Conservation (phyloP, 2,329 filamentous ascomycete species). For the Dactylellina haptotyla region DNA sequence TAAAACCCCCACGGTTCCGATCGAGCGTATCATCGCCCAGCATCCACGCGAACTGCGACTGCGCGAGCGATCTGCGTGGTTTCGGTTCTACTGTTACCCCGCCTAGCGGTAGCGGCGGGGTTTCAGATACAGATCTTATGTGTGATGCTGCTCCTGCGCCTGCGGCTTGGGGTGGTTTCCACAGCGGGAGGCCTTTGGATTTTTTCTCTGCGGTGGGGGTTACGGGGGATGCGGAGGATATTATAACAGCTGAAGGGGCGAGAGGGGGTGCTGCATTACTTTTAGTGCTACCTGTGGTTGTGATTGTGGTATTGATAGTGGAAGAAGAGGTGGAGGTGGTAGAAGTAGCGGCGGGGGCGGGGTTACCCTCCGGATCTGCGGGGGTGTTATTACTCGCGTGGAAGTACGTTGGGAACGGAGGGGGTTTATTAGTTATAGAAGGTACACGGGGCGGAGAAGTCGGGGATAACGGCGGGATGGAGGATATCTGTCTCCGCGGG, state of each 20-base stretch:
- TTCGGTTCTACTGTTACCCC: not conserved
- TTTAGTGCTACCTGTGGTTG: not conserved
- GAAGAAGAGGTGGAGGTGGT: not conserved
- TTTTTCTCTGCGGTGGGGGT: constrained; percentile 6
- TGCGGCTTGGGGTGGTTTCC: constrained; percentile 33
- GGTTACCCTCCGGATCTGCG: too few species aligned
- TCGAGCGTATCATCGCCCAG: constrained; percentile 56
- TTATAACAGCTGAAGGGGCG: constrained; percentile 9
- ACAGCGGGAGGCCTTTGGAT: constrained; percentile 22
- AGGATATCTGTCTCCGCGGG: not conserved
- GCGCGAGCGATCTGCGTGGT: constrained; percentile 56
- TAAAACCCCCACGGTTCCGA: constrained; percentile 55
- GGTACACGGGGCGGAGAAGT: not conserved
- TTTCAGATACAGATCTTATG: constrained; percentile 23
- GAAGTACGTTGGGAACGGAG: constrained; percentile 49
- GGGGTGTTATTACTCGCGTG: not conserved
- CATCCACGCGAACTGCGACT: constrained; percentile 59
- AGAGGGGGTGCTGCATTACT: too few species aligned
- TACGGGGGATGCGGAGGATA: not conserved
- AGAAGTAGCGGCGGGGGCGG: not conserved
- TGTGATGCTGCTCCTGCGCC: not conserved
- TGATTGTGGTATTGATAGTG: not conserved
- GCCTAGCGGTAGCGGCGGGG: not conserved
- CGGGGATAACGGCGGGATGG: constrained; percentile 6
- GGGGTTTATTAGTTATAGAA: constrained; percentile 21